Evolutionary conservation across 2,329 filamentous ascomycete genomes (phyloP), one percentile per base, ranked within the genome.

Genomic region (Ophiostoma tasmaniense): DNA sequence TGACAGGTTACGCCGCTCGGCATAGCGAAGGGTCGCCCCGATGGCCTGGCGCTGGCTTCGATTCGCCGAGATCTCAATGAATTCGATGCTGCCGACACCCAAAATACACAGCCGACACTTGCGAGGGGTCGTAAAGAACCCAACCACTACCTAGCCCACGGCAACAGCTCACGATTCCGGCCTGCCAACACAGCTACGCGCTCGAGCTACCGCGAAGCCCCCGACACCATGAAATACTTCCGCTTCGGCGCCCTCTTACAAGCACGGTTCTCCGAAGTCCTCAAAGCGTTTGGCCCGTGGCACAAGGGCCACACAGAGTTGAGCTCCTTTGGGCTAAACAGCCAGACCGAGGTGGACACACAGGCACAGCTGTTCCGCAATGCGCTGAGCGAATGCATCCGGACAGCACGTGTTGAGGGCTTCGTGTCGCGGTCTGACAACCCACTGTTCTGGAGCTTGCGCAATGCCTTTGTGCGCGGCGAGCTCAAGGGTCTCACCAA

Each of bases 371-470:
- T 81, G 10, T 87, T 87, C 74, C 79, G 79, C 73, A 75, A 77
- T 28, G 74, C 79, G 3, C 73, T 87, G 35, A 75, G 80, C 25
- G 76, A 78, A n/a, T 79, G 82, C 42, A 82, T 85, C 70, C 71
- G 76, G 0, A 71, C 82, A 69, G 84, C 85, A 28, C 72, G 70
- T 7, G 74, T 79, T 20, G 70, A 77, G 11, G 77, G 79, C 33
- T 72, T 75, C 14, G 79, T 78, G 2, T 75, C 76, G 2, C 79
- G 79, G 30, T 73, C 75, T 28, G 78, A 80, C 8, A 87, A 87
- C 72, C 83, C 84, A 0, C 75, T 87, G 1, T 87, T 87, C 75
- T 85, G 80, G 80, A 80, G 80, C 66, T 76, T 92, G 69, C 84
- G 85, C 70, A 81, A 85, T 67, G 84, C 85, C 1, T 91, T 89